Evolutionary conservation across 257 asterid species (phyloP), one percentile per base, ranked within the genome.

Genomic region (Linaria vulgaris): DNA sequence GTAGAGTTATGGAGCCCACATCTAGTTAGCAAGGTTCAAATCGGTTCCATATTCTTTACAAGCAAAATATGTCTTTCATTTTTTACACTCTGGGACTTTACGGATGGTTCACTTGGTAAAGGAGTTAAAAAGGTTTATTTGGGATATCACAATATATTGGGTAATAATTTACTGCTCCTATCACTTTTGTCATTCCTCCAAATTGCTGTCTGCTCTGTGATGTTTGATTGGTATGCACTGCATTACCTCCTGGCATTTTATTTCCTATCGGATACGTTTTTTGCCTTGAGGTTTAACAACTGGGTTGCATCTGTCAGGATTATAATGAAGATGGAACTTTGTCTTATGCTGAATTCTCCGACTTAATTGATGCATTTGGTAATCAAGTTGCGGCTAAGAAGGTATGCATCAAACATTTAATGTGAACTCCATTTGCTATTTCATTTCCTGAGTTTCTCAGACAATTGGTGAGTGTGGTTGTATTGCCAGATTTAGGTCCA

Each of bases 291-390:
- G 50, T 65, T 61, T 56, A 46, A 54, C 23, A 63, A 21, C 31
- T 46, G 39, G 12, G 56, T 38, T 69, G 69, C 43, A 63, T 61
- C 67, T 67, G 30, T 76, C 97, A 94, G 99, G 99, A 94, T 75
- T 85, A 79, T 63, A 66, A 94, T 64, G 91, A 87, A 68, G 96
- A 84, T 58, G 99, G 97, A 64, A 71, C 62, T 58, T 94, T 94
- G 66, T 87, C 99, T 3, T 80, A 73, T 46, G 48, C 73, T 3
- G 99, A 94, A 74, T 94, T 94, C 80, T 85, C 96, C 12, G 79
- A 80, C 72, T 61, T 94, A 74, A 81, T 90, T 68, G 83, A 85
- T 76, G 97, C 99, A 60, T 90, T 94, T 77, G 99, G 99, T 57
- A 94, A 94, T 82, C 87, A 83, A 74, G 72, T 82, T 69, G 99